Evolutionary conservation across 73 alveolate genomes (phyloP).

Genomic region (Tetrahymena borealis): DNA sequence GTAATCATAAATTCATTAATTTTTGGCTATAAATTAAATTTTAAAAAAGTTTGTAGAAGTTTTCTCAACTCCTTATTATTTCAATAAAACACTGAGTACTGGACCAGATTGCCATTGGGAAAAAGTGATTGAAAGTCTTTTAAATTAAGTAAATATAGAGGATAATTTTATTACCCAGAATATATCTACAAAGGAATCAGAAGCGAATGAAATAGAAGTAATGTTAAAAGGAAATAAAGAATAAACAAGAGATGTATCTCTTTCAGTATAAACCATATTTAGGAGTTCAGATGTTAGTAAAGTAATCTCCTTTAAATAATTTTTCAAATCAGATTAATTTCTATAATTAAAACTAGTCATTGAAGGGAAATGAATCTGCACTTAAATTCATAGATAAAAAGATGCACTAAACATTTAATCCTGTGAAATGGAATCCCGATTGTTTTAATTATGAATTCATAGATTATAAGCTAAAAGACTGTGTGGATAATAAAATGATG

Average conservation of each 20-base stretch:
- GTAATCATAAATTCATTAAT: background rate
- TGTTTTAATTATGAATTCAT: conserved; percentile 28
- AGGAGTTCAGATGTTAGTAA: background rate
- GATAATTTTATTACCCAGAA: conserved; percentile 10
- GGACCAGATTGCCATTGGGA: conserved; percentile 42
- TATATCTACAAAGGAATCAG: background rate
- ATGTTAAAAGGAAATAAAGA: background rate
- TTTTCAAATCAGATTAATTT: background rate
- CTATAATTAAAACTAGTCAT: background rate
- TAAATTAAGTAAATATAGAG: conserved; percentile 19
- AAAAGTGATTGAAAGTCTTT: conserved; percentile 24
- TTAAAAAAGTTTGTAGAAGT: conserved; percentile 21
- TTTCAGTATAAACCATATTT: background rate
- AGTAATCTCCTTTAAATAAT: background rate
- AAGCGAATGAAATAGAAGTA: background rate
- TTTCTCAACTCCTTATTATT: conserved; percentile 16
- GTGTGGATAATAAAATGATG: conserved; percentile 38
- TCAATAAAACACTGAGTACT: background rate
- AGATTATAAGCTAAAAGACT: conserved; percentile 4
- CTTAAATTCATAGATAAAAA: conserved; percentile 27
- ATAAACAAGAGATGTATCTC: background rate
- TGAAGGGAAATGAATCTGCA: conserved; percentile 32
- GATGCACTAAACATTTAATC: conserved; percentile 24
- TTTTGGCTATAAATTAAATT: background rate
- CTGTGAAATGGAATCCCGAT: conserved; percentile 43